Base-by-base conservation (phyloP, 768 basidiomycete species). In the Hebeloma cylindrosporum region DNA sequence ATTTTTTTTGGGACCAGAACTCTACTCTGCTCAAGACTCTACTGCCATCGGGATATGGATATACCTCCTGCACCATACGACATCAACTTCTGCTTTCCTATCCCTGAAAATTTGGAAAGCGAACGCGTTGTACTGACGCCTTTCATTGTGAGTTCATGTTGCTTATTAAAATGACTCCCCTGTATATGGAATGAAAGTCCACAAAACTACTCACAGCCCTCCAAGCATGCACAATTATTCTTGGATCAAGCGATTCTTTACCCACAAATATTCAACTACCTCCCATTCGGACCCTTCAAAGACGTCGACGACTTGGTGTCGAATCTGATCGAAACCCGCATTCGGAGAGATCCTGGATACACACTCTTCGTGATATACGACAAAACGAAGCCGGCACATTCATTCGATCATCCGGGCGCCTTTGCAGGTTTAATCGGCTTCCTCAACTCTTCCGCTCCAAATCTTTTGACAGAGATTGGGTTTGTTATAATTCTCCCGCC, bases 391-490 rank as follows among this genome's bases (percentile, higher is more conserved):
- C 47, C 62, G 1, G 17, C 51, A 17, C 43, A n/a, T n/a, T n/a
- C 18, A n/a, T 38, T 33, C 1, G 40, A 29, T 0, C 32, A 42
- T 26, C 55, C 60, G 9, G 63, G 62, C 4, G 51, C 56, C 4
- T 53, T 84, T 10, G 82, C 83, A 3, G 83, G 80, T 0, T 63
- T 70, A 5, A 71, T 83, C 7, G 79, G 74, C 0, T 67, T 77
- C 46, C 57, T 80, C 38, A 72, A 77, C 50, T 65, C 75, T 3
- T 70, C 66, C 7, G 48, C 69, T 2, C 41, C 35, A 4, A 57
- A 79, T 46, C 66, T 79, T 9, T 60, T 56, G 16, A 70, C 72
- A 5, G 83, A 87, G 53, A 71, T 85, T 25, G 81, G 78, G 7
- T 70, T 67, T 50, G 63, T 82, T 26, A 63, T 81, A 34, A 72